These are phyloP conservation scores for Myriosclerotinia curreyana DNA, from an alignment of 2,329 filamentous ascomycete genomes.

Conservation along the genomic window DNA sequence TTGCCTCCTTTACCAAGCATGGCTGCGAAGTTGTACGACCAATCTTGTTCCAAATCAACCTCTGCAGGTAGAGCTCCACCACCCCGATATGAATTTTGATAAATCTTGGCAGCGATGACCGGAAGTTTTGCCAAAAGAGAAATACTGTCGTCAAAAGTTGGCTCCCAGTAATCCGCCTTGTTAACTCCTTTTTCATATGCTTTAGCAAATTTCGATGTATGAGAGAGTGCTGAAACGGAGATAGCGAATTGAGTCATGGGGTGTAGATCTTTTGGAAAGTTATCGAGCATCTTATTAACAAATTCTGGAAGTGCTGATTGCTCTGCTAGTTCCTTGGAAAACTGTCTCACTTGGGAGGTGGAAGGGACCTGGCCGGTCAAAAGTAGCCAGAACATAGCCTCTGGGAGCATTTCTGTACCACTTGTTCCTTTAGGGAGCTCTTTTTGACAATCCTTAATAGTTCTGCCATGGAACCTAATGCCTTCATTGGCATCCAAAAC, in stretches of 20 bases:
- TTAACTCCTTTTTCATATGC: constrained; percentile 85
- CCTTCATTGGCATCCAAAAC: constrained; percentile 96
- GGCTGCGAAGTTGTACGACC: constrained; percentile 97
- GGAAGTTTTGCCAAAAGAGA: constrained; percentile 93
- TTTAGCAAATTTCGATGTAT: constrained; percentile 90
- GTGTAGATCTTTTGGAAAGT: constrained; percentile 85
- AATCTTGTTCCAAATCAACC: constrained; percentile 83
- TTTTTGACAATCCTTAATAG: constrained; percentile 96
- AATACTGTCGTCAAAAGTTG: constrained; percentile 93
- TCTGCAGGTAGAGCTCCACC: constrained; percentile 72
- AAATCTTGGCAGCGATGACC: constrained; percentile 95
- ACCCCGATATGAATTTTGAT: constrained; percentile 83
- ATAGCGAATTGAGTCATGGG: constrained; percentile 98
- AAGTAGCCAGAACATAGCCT: constrained; percentile 99
- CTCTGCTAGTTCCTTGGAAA: constrained; percentile 84
- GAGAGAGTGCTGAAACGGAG: constrained; percentile 91
- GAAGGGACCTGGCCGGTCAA: constrained; percentile 90
- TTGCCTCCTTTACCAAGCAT: constrained; percentile 89
- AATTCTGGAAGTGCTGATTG: constrained; percentile 80
- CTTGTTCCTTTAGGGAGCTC: constrained; percentile 88
- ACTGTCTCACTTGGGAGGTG: constrained; percentile 71
- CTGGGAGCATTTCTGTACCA: constrained; percentile 95
- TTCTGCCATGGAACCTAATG: constrained; percentile 95
- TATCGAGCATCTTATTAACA: constrained; percentile 82
- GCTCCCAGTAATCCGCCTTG: constrained; percentile 99